Conservation (phyloP, 164 flowering plant species). For the Platanus orientalis region DNA sequence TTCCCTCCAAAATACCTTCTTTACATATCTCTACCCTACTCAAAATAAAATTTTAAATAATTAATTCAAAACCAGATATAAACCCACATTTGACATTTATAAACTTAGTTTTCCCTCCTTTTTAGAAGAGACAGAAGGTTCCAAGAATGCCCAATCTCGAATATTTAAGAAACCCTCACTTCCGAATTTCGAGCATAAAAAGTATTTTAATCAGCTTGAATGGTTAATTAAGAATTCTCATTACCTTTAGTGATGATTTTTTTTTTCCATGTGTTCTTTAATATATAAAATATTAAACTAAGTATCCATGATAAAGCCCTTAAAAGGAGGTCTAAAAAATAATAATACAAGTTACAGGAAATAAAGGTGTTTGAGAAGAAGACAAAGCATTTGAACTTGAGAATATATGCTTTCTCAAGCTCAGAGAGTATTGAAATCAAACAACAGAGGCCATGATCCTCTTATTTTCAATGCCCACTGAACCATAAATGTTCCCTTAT, state of each 20-base stretch:
- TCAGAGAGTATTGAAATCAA: slow-evolving; percentile 20
- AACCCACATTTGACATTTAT: not conserved
- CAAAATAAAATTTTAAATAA: not conserved
- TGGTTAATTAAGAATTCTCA: not conserved
- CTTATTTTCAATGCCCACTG: slow-evolving; percentile 19
- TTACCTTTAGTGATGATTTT: not conserved
- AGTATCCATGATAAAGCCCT: slow-evolving; percentile 18
- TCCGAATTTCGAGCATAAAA: too few relatives aligned
- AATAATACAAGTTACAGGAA: slow-evolving; percentile 16
- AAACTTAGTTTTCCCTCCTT: not conserved
- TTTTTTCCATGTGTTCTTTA: not conserved
- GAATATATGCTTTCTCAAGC: slow-evolving; percentile 35
- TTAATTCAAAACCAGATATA: not conserved
- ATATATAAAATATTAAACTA: not conserved
- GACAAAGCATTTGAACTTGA: slow-evolving; percentile 22
- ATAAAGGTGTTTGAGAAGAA: slow-evolving; percentile 26
- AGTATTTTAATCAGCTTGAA: not conserved
- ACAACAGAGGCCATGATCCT: slow-evolving; percentile 16
- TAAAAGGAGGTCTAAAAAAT: slow-evolving; percentile 33
- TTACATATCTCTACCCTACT: not conserved
- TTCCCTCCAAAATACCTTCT: not conserved
- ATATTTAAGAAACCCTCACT: too few relatives aligned
- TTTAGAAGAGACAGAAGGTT: not conserved
- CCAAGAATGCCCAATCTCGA: not conserved
- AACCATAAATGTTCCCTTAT: not conserved